Evolutionary conservation across 169 alveolate genomes (phyloP), one percentile per base, ranked within the genome.

Genomic region (Eimeria necatrix): DNA sequence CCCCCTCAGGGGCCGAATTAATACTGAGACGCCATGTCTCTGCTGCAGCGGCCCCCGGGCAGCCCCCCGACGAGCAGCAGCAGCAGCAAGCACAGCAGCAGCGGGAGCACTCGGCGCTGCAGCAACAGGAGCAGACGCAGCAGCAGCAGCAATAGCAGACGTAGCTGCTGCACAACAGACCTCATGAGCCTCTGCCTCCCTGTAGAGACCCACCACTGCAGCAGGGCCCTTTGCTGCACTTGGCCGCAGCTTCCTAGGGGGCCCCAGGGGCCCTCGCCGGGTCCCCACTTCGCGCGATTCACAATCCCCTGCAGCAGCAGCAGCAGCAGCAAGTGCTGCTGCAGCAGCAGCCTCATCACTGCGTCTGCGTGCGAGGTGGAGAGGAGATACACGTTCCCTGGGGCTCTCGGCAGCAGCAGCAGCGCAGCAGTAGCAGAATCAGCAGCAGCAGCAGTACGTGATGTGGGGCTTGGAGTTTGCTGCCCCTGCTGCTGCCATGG

Each of bases 321-420:
- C 14, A 20, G 60, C 60, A 26, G 32, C 59, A 46, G 60, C 85
- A 74, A 41, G 24, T 9, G 85, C 60, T 8, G 18, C 85, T 6
- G 18, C 41, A 7, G 61, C 22, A 26, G 85, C 85, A 8, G 85
- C 85, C n/a, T 22, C 53, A 32, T 26, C 9, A 32, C 56, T n/a
- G 85, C 5, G 16, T 46, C 85, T 46, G 60, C 85, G 6, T 22
- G 16, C 26, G 41, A 74, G 16, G 59, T 74, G n/a, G 59, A 6
- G 26, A 9, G 85, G 0, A 74, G 85, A 24, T 46, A 74, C 49
- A 41, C 85, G 59, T 74, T 74, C 59, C 85, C 85, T 41, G 85
- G 85, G 20, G 22, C 60, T 10, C 0, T 41, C n/a, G 59, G 85
- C n/a, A 74, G 60, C 85, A 74, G 85, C 85, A 46, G 85, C 85